phyloP scores from a whole-genome alignment of 345 rosid genomes.

The Kernera saxatilis region DNA sequence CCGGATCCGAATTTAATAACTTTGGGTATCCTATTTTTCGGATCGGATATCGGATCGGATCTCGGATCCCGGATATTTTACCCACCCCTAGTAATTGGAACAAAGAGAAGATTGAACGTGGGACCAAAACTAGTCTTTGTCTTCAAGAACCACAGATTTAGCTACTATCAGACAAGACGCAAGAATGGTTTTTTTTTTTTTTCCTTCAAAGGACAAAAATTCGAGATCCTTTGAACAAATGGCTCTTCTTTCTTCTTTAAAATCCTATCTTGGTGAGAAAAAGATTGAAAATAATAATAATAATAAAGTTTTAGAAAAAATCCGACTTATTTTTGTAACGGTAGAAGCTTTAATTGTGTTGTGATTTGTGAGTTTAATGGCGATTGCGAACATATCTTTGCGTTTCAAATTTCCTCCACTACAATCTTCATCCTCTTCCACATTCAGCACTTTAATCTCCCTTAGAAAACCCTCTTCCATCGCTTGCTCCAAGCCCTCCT shows the following conservation, averaged over 20 bases:
- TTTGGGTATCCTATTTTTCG: too few species aligned
- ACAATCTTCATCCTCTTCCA: constrained; percentile 22
- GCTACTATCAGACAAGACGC: background rate
- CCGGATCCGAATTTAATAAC: too few species aligned
- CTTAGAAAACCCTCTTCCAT: constrained; percentile 20
- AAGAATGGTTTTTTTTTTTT: background rate
- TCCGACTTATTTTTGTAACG: background rate
- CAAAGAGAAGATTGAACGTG: background rate
- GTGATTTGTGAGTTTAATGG: constrained; percentile 16
- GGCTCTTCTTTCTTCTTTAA: constrained; percentile 12
- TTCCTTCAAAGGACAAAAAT: background rate
- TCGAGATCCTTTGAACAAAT: background rate
- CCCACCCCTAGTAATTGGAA: too few species aligned
- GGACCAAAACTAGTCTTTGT: constrained; percentile 11
- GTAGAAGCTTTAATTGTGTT: background rate
- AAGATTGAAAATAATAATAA: background rate
- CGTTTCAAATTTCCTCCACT: constrained; percentile 26
- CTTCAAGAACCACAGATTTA: constrained; percentile 5
- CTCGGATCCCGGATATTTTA: too few species aligned
- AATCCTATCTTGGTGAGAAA: background rate
- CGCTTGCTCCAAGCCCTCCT: constrained; percentile 38
- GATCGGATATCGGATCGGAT: too few species aligned
- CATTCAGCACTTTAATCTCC: constrained; percentile 5
- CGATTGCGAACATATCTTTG: constrained; percentile 28
- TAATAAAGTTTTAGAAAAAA: background rate